Evolutionary conservation across 305 asterid genomes (phyloP), one percentile per base, ranked within the genome.

Genomic region (Rubia peregrina): DNA sequence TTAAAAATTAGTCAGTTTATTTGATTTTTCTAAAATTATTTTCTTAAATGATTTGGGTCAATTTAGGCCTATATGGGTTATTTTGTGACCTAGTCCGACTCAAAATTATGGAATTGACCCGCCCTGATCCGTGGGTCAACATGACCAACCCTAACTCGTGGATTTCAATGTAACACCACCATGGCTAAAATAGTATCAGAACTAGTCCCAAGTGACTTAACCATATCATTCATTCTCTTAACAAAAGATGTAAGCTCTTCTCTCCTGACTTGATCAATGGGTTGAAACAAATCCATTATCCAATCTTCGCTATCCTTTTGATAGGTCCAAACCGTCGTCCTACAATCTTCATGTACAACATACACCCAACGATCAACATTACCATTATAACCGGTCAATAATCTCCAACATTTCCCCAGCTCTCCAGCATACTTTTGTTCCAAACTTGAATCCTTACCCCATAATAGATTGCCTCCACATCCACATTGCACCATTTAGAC

Each of bases 311-410:
- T 76, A 22, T 80, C 82, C 17, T 81, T 83, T 71, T 83, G 86
- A 82, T 87, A 94, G 46, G 96, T 87, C 98, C 97, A 94, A 43
- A 94, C 89, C 16, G 96, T 83, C 16, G 86, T 84, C 80, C 90
- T 81, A 75, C 98, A 94, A 80, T 94, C 97, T 21, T 88, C 95
- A 65, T 82, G 87, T 6, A 89, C 78, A 73, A 92, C 88, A 77
- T 78, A 85, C 68, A 91, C 42, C 79, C 98, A 94, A 46, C 66
- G 73, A 69, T 73, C 78, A 24, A 74, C 71, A 71, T 77, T 85
- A 73, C 87, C 89, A 59, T 73, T 70, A 24, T 83, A 80, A 72
- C 97, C 97, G 42, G 98, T 88, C 7, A 89, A 74, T 7, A 85
- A 73, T 17, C 78, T 79, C 79, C 98, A 96, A 69, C 98, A 94